Percentiles rank a stretch among this genome's conserved stretches.
These are phyloP conservation scores for Phytophthora palmivora DNA, from an alignment of 352 stramenopile species.

Conservation along the genomic window DNA sequence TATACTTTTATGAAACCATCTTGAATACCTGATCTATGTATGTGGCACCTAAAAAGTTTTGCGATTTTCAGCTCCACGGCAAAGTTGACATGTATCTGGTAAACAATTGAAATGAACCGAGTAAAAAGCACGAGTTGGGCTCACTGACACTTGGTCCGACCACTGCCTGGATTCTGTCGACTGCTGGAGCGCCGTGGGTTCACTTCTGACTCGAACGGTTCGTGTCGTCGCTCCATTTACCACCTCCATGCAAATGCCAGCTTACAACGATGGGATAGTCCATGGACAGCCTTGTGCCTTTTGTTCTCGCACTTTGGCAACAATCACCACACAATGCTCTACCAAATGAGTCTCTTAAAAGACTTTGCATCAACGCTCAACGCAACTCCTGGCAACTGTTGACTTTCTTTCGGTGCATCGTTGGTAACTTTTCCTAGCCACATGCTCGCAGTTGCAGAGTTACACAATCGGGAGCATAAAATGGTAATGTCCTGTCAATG, in stretches of 20 bases:
- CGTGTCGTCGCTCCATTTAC: slow-evolving; percentile 14
- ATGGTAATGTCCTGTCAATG: slow-evolving; percentile 1
- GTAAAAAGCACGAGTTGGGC: too few relatives aligned
- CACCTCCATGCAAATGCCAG: neutral
- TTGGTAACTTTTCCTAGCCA: too few relatives aligned
- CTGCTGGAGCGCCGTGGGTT: slow-evolving; percentile 14
- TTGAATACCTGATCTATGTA: too few relatives aligned
- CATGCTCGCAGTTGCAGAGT: neutral
- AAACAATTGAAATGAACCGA: too few relatives aligned
- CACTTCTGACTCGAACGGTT: slow-evolving; percentile 28
- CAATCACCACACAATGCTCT: neutral
- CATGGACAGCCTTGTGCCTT: slow-evolving; percentile 3
- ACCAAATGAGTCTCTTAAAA: too few relatives aligned
- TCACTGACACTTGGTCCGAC: slow-evolving; percentile 23
- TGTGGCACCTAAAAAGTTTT: too few relatives aligned
- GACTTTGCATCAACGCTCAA: too few relatives aligned
- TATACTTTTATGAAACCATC: too few relatives aligned
- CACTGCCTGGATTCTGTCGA: slow-evolving; percentile 32
- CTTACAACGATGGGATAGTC: slow-evolving; percentile 31
- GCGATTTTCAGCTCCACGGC: too few relatives aligned
- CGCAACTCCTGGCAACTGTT: too few relatives aligned
- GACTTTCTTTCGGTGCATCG: too few relatives aligned
- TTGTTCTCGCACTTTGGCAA: slow-evolving; percentile 6
- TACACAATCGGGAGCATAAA: neutral
- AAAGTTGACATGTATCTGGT: too few relatives aligned